A percentile compares a stretch with the other conserved stretches of the same genome.
phyloP scores from a whole-genome alignment of 2,329 filamentous ascomycete species.

The Arachnomyces sp. region DNA sequence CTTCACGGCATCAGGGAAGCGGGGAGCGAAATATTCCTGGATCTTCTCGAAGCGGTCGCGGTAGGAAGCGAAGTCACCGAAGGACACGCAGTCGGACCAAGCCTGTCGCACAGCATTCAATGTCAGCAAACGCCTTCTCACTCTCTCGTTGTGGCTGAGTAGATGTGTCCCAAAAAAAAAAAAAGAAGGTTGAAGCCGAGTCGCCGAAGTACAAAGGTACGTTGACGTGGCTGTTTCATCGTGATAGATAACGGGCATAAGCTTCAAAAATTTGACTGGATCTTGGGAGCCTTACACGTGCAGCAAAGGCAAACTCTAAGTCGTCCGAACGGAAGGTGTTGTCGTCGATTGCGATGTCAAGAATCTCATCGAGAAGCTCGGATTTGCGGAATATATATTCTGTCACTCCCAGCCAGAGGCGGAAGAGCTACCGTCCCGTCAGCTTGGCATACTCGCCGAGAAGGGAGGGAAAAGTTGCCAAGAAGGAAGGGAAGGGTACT shows the following conservation, averaged over 20 bases:
- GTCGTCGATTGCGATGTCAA: constrained; percentile 80
- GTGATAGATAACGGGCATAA: not conserved
- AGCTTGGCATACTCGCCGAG: not conserved
- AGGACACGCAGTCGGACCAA: constrained; percentile 87
- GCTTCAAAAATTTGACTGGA: not conserved
- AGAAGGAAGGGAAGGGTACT: constrained; percentile 21
- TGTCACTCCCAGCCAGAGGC: constrained; percentile 92
- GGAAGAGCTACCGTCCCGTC: constrained; percentile 56
- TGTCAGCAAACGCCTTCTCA: constrained; percentile 3
- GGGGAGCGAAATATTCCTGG: constrained; percentile 81
- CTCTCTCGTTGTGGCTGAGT: too few species aligned
- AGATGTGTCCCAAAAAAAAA: too few species aligned
- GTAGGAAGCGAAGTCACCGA: constrained; percentile 91
- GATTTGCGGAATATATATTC: constrained; percentile 88
- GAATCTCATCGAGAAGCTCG: constrained; percentile 70
- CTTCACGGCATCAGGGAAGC: constrained; percentile 78
- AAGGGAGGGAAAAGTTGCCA: constrained; percentile 1
- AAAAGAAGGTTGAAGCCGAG: not conserved
- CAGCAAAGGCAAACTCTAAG: constrained; percentile 94
- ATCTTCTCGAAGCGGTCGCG: constrained; percentile 83
- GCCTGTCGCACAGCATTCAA: constrained; percentile 40
- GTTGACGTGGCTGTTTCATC: too few species aligned
- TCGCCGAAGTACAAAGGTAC: too few species aligned
- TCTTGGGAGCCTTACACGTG: constrained; percentile 47
- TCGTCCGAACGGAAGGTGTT: constrained; percentile 91